A percentile compares a stretch with the other conserved stretches of the same genome.
Conservation (phyloP, 441 rosid genomes). For the Theobroma grandiflorum region DNA sequence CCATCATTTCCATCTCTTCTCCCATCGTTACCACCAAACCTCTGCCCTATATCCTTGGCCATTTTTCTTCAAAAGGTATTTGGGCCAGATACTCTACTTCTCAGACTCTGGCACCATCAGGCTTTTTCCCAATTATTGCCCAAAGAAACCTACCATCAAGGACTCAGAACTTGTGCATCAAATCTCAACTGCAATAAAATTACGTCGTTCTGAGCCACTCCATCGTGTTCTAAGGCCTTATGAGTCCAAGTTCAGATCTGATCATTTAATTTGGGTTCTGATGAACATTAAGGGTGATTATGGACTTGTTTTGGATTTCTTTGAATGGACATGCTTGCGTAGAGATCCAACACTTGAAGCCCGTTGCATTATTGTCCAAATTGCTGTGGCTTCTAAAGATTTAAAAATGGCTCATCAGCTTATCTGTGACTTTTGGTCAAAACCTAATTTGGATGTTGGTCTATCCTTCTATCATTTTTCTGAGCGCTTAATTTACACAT, state of each 20-base stretch:
- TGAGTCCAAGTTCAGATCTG: conserved; percentile 72
- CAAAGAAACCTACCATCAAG: conserved; percentile 70
- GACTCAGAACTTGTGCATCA: conserved; percentile 79
- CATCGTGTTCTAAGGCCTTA: conserved; percentile 64
- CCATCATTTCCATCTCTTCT: conserved; percentile 36
- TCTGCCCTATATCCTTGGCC: conserved; percentile 27
- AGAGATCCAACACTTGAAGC: conserved; percentile 77
- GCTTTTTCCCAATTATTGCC: conserved; percentile 87
- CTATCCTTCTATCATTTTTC: conserved; percentile 58
- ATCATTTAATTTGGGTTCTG: conserved; percentile 89
- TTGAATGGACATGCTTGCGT: conserved; percentile 76
- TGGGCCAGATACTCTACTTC: conserved; percentile 38
- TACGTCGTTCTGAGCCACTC: conserved; percentile 69
- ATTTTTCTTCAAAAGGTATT: conserved; percentile 37
- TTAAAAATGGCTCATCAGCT: conserved; percentile 57
- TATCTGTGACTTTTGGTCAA: conserved; percentile 68
- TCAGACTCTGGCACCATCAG: conserved; percentile 48
- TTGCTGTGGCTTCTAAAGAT: conserved; percentile 76
- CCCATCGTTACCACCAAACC: conserved; percentile 28
- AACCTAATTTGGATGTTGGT: conserved; percentile 57
- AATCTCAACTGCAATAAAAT: conserved; percentile 68
- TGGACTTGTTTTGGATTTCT: conserved; percentile 73
- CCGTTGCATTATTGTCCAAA: conserved; percentile 74
- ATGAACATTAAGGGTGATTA: conserved; percentile 78
- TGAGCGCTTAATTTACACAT: conserved; percentile 72